These are phyloP conservation scores for Aspergillus bombycis DNA, from an alignment of 2,329 filamentous ascomycete species.

Conservation along the genomic window DNA sequence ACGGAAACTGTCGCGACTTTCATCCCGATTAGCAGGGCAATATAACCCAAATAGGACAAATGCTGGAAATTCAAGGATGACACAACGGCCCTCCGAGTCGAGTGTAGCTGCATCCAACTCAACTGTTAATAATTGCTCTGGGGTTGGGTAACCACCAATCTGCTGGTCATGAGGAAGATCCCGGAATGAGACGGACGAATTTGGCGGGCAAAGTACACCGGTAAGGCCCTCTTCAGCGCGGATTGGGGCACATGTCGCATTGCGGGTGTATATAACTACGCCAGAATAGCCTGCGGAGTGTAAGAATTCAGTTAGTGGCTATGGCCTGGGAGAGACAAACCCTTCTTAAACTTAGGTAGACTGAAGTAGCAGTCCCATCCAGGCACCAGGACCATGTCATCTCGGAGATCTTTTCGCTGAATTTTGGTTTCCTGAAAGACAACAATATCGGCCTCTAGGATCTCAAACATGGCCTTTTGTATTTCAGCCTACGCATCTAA, in stretches of 20 bases:
- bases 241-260: conserved; percentile 79
- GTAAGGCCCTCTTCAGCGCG: conserved; percentile 93
- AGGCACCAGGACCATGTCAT: conserved; percentile 93
- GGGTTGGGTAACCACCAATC: conserved; percentile 85
- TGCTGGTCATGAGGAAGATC: conserved; percentile 73
- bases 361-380: conserved; percentile 98
- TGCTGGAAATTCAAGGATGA: conserved; percentile 89
- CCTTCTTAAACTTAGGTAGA: conserved; percentile 90
- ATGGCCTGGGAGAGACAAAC: conserved; percentile 46
- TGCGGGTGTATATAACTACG: conserved; percentile 93
- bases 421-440: conserved; percentile 97
- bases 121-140: conserved; percentile 65
- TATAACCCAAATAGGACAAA: conserved; percentile 95
- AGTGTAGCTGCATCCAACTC: conserved; percentile 70
- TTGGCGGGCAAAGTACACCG: conserved; percentile 75
- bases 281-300: conserved; percentile 78
- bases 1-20: conserved; percentile 80
- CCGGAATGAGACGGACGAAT: conserved; percentile 70
- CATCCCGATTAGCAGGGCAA: conserved; percentile 85
- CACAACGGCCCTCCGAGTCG: conserved; percentile 89
- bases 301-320: conserved; percentile 8
- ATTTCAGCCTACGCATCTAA: neutral
- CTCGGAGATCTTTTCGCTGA: conserved; percentile 83
- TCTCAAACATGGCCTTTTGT: conserved; percentile 84
- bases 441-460: conserved; percentile 87